Base-by-base conservation (phyloP, 1,284 basidiomycete genomes). In the Ceratobasidium sp. region DNA sequence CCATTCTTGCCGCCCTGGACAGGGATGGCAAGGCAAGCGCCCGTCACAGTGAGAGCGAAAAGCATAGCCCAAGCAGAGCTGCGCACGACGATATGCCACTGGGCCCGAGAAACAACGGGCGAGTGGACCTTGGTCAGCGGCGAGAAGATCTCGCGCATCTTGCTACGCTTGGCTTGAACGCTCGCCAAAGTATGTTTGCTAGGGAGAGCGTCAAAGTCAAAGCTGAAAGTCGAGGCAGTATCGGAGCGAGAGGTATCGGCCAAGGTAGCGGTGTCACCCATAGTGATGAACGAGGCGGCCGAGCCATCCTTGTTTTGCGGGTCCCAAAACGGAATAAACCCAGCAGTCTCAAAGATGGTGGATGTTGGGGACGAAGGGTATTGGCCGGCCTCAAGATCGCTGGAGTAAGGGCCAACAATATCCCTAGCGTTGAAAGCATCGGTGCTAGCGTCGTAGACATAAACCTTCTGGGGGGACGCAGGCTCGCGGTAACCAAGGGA, bases 21-120 rank as follows among this genome's bases (percentile, higher is more conserved):
- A 1, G 66, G 66, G 43, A 69, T 69, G 13, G 66, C 52, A 0
- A 69, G 54, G 2, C 38, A 35, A 2, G 66, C 66, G 18, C 66
- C 66, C 7, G 54, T 58, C 7, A 69, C 50, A n/a, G 14, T 21
- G 1, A 57, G 23, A 2, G 66, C 66, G 57, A 69, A 69, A 14
- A 69, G 38, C 52, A 69, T 57, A 18, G 66, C 66, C 52, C 52
- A 57, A 13, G 66, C 43, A 38, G 79, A 82, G 35, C 85, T 84
- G 43, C 85, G 77, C 59, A 87, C 79, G 21, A 87, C 85, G 28
- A 88, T 85, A 80, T 93, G 91, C 92, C 91, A 93, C 78, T 93
- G 92, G 4, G 88, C 91, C 18, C 92, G 84, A 67, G 87, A 85
- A 58, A 93, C 87, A 67, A 89, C 83, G 14, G 90, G 89, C 74